Percentiles rank a stretch among this genome's conserved stretches.
These are phyloP conservation scores for Penicillium janthinellum DNA, from an alignment of 2,329 filamentous ascomycete species.

Conservation along the genomic window DNA sequence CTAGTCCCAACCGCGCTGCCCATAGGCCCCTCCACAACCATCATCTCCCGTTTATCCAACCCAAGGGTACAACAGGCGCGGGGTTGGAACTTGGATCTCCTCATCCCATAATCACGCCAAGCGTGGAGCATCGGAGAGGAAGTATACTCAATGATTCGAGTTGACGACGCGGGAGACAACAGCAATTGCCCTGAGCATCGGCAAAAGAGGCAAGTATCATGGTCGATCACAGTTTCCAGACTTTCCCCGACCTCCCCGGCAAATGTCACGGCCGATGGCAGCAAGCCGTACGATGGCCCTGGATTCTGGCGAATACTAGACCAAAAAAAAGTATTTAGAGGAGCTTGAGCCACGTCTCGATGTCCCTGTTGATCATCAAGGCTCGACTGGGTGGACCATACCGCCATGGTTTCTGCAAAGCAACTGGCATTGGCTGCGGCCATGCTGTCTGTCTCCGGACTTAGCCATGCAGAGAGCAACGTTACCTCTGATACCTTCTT, in stretches of 20 bases:
- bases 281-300: background rate
- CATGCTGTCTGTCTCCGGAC: conserved; percentile 16
- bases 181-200: background rate
- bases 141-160: background rate
- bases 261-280: background rate
- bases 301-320: background rate
- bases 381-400: background rate
- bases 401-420: conserved; percentile 9
- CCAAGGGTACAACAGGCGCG: background rate
- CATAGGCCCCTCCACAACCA: background rate
- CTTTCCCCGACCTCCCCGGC: background rate
- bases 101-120: background rate
- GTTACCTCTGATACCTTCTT: conserved; percentile 35
- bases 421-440: conserved; percentile 13
- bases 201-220: background rate
- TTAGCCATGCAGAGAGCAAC: conserved; percentile 20
- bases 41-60: background rate
- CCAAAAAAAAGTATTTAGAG: conserved; percentile 3
- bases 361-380: background rate
- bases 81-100: background rate
- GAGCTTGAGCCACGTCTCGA: background rate
- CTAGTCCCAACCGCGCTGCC: background rate
- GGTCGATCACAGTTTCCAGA: background rate
- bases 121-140: background rate
- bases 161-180: background rate